These are phyloP conservation scores for Gymnopilus junonius DNA, from an alignment of 768 basidiomycete genomes.

Conservation along the genomic window DNA sequence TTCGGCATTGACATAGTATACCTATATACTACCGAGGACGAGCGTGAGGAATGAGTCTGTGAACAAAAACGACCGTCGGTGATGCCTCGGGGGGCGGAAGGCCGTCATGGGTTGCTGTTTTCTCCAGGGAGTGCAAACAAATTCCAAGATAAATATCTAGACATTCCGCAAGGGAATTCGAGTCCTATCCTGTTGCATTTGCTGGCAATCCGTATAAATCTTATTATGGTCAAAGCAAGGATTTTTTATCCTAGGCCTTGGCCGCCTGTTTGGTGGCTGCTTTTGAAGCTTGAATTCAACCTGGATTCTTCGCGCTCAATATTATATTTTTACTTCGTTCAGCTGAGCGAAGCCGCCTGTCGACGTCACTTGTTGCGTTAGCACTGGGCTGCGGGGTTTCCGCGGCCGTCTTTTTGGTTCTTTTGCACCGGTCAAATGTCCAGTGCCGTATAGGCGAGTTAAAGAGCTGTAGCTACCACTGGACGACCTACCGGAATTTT, in stretches of 20 bases:
- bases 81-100: conserved; percentile 15
- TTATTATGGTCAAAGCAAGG: not conserved
- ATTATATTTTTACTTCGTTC: not conserved
- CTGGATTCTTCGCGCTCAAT: too few relatives aligned
- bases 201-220: not conserved
- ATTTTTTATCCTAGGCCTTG: not conserved
- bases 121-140: not conserved
- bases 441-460: not conserved
- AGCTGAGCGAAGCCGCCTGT: not conserved
- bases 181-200: not conserved
- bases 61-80: not conserved
- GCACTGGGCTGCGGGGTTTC: not conserved
- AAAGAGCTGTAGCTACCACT: not conserved
- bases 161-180: not conserved
- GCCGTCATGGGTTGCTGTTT: not conserved
- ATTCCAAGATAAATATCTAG: not conserved
- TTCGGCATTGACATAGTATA: conserved; percentile 3
- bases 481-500: not conserved
- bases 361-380: not conserved
- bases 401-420: conserved; percentile 4
- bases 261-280: not conserved
- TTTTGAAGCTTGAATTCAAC: too few relatives aligned
- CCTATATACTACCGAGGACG: not conserved
- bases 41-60: not conserved
- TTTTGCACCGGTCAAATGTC: not conserved